Base-by-base conservation (phyloP, 306 rosid species). In the Carpinus fangiana region DNA sequence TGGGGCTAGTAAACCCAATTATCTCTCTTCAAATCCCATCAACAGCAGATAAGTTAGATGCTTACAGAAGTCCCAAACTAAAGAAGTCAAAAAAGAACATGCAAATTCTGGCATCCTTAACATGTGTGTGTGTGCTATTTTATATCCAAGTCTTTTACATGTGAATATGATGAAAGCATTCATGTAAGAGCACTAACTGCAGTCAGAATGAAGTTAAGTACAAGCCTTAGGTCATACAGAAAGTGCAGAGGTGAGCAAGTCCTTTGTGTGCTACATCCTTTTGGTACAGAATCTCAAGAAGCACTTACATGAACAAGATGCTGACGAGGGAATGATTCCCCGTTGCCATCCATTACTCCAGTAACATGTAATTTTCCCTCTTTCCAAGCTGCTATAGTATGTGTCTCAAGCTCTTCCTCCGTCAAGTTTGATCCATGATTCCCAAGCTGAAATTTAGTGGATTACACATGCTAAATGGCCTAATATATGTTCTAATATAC, bases 301-400 rank as follows among this genome's bases (percentile, higher is more conserved):
- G 75, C 73, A 86, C 96, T 84, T 88, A 93, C 98, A 72, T 85
- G 89, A 79, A 91, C 81, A 84, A 93, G 87, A 56, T 38, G 83
- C 36, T 14, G 81, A 55, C 18, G 78, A 55, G 84, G 73, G 87
- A 52, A 70, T 75, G 80, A 78, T 87, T 82, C 86, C 71, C 84
- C 93, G 73, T 84, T 84, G 73, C 84, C 85, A 59, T 87, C 88
- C 73, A 84, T 64, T 79, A 82, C 80, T 80, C 88, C 72, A 45
- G 46, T 74, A 52, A 72, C 86, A 57, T 79, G 86, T 64, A 83
- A 71, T 74, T 93, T 93, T 18, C 89, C 93, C 83, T 83, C 93
- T 87, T 93, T 93, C 98, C 98, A 93, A 38, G 93, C 97, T 31
- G 89, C 90, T 79, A 93, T 85, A 60, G 98, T 91, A 87, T 91